phyloP scores from a whole-genome alignment of 1,284 basidiomycete species.

The Porogramme epimiltina region DNA sequence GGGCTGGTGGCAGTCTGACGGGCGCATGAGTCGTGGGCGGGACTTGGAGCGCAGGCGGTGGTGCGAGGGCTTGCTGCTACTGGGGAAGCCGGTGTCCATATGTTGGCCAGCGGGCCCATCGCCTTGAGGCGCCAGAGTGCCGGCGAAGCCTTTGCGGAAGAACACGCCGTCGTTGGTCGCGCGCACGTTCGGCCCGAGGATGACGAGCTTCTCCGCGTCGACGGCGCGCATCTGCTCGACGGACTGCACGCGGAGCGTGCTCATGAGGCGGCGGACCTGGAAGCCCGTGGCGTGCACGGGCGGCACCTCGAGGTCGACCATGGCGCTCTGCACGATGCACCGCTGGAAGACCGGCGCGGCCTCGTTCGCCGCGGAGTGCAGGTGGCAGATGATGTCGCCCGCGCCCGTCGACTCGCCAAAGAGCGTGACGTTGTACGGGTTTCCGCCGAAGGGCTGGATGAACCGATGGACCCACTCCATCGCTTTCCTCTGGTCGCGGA shows the following conservation, averaged over 20 bases:
- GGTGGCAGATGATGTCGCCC: slow-evolving; percentile 70
- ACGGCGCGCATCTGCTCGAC: slow-evolving; percentile 63
- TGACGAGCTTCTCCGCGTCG: slow-evolving; percentile 55
- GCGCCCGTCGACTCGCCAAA: slow-evolving; percentile 74
- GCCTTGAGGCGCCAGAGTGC: slow-evolving; percentile 41
- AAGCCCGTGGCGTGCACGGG: slow-evolving; percentile 62
- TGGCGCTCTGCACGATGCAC: slow-evolving; percentile 66
- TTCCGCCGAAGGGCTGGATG: slow-evolving; percentile 72
- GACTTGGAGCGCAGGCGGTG: slow-evolving; percentile 31
- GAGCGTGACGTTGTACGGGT: slow-evolving; percentile 68
- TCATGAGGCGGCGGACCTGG: slow-evolving; percentile 63
- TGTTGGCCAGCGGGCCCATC: neutral
- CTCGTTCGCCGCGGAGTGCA: slow-evolving; percentile 66
- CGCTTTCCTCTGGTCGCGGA: slow-evolving; percentile 70
- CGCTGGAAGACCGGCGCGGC: slow-evolving; percentile 61
- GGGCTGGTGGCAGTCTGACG: slow-evolving; percentile 47
- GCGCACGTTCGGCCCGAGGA: slow-evolving; percentile 49
- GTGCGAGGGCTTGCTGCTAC: slow-evolving; percentile 29
- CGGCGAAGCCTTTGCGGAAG: slow-evolving; percentile 61
- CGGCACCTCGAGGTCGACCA: slow-evolving; percentile 61
- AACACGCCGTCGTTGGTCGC: slow-evolving; percentile 69
- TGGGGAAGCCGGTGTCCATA: too few relatives aligned
- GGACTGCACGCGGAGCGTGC: slow-evolving; percentile 46
- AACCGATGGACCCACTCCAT: slow-evolving; percentile 71
- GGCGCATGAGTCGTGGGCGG: slow-evolving; percentile 29